phyloP scores from a whole-genome alignment of 1,284 basidiomycete genomes.

The Sporisorium exsertum region DNA sequence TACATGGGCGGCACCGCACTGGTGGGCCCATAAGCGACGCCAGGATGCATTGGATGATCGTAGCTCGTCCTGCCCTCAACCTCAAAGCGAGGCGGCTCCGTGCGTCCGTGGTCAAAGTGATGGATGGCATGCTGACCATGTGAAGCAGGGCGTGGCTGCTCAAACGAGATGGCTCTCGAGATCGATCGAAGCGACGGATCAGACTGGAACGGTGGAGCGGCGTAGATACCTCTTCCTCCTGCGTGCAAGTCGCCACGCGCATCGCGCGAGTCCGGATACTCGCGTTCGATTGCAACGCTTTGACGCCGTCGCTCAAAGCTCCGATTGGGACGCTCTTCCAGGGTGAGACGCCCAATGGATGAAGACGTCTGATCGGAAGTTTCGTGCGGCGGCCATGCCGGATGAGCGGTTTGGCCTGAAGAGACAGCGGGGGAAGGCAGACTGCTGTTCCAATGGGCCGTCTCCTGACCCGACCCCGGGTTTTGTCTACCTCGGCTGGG shows the following conservation, averaged over 20 bases:
- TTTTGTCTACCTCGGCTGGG: not conserved
- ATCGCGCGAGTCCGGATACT: not conserved
- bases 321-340: conserved; percentile 21
- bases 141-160: conserved; percentile 15
- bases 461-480: not conserved
- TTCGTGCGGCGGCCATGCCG: conserved; percentile 6
- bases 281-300: not conserved
- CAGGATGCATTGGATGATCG: conserved; percentile 5
- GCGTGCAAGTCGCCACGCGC: not conserved
- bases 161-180: conserved; percentile 32
- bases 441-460: not conserved
- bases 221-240: not conserved
- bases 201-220: not conserved
- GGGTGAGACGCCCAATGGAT: conserved; percentile 12
- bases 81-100: conserved; percentile 5
- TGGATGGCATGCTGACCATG: not conserved
- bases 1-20: conserved; percentile 10
- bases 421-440: not conserved
- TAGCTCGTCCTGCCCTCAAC: not conserved
- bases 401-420: conserved; percentile 22
- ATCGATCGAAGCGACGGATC: conserved; percentile 13
- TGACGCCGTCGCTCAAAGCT: not conserved
- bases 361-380: conserved; percentile 10
- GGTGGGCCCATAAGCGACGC: not conserved
- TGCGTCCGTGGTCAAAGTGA: not conserved